Base-by-base conservation (phyloP, 208 protist species). In the Leishmania gerbilli region DNA sequence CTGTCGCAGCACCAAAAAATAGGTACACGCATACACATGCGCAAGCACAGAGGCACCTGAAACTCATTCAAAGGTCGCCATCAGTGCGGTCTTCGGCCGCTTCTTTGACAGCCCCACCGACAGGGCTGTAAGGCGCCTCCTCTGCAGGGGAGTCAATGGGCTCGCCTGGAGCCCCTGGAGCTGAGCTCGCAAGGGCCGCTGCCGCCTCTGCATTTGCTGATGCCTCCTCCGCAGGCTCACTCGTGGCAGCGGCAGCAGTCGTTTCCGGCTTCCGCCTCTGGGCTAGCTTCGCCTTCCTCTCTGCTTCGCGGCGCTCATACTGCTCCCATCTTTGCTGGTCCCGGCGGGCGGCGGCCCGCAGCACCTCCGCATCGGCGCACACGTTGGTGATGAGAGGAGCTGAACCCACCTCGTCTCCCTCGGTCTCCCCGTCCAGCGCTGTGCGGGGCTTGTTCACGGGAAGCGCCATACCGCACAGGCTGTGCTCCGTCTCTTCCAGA, bases 391-490 rank as follows among this genome's bases (percentile, higher is more conserved):
- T 80, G 40, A 60, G 60, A 19, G 76, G 74, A 53, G 71, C 79
- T 1, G 78, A 84, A 47, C 64, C 64, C 40, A 79, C 74, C 40
- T 82, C 81, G 40, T 79, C 79, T n/a, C 53, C 60, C 42, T 83
- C 87, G 6, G 83, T 42, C 9, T 53, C 34, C 47, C 77, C 77
- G 51, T 72, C 78, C 49, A 47, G 6, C 15, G 64, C 56, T 9
- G 67, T 19, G 21, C 42, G 9, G 9, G 72, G 31, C 34, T 7
- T 62, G 34, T 34, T 56, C 24, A 51, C 31, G 40, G 69, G 51
- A 40, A 80, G 72, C 76, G 71, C 60, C 65, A 91, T 79, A n/a
- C 90, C 93, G 69, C 93, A 96, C 19, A 96, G 79, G 3, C 92
- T 71, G 72, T 81, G 74, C 84, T 94, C 89, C 74, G 93, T 64